Percentiles rank a stretch among this genome's conserved stretches.
phyloP scores from a whole-genome alignment of 805 yeast genomes.

The Teunomyces aglyptinius region DNA sequence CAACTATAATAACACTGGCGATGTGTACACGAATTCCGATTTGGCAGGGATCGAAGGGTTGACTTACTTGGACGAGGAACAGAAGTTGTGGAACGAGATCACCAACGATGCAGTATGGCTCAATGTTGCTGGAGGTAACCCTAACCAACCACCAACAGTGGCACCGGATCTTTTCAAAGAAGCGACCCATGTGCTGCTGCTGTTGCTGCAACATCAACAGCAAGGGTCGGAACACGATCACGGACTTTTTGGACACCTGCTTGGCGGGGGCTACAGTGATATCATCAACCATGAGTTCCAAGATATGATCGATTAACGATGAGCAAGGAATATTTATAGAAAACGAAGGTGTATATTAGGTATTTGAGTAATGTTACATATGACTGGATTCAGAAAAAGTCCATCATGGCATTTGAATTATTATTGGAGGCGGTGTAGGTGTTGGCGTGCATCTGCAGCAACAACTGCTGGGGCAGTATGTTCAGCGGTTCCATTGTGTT shows the following conservation, averaged over 20 bases:
- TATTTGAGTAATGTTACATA: constrained; percentile 8
- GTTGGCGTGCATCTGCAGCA: constrained; percentile 26
- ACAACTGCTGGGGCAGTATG: constrained; percentile 40
- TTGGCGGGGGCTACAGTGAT: constrained; percentile 33
- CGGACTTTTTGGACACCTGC: constrained; percentile 4
- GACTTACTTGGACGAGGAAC: constrained; percentile 42
- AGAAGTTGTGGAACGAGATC: constrained; percentile 71
- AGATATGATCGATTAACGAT: constrained; percentile 12
- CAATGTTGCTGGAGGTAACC: constrained; percentile 26
- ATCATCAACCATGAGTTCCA: constrained; percentile 40
- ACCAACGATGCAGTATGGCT: constrained; percentile 79
- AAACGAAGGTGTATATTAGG: constrained; percentile 3
- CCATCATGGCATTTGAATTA: constrained; percentile 20
- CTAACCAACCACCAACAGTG: constrained; percentile 17
- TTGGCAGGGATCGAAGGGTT: constrained; percentile 44
- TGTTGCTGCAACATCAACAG: background rate
- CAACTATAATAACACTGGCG: constrained; percentile 15
- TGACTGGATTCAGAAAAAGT: constrained; percentile 18
- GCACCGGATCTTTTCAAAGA: background rate
- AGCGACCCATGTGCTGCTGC: background rate
- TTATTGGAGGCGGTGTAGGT: constrained; percentile 7
- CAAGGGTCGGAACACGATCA: background rate
- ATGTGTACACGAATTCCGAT: constrained; percentile 35
- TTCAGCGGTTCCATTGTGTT: constrained; percentile 11
- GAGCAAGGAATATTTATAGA: constrained; percentile 1